Base-by-base conservation (phyloP, 2,329 filamentous ascomycete species). In the Cladophialophora yegresii region DNA sequence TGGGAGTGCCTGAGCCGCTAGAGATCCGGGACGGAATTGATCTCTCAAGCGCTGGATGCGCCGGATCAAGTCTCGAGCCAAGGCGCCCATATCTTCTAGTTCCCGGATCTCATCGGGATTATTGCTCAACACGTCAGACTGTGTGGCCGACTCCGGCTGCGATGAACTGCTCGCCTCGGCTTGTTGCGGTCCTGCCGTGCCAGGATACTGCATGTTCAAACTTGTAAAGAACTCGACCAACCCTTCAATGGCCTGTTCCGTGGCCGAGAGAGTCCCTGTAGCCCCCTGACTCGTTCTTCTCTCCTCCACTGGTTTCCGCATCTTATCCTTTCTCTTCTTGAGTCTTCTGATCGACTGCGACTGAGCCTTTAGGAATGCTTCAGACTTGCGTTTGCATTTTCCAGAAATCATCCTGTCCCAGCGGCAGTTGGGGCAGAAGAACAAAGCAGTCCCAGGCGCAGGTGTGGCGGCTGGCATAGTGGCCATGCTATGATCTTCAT, bases 391-490 rank as follows among this genome's bases (percentile, higher is more conserved):
- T 61, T 68, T 69, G 58, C 71, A 72, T 61, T 70, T 71, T 3
- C 70, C 69, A 8, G 63, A 64, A 10, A 62, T 33, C 64, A 71
- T 70, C 58, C 71, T 59, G n/a, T 65, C 62, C 66, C 69, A 68
- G 4, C 70, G 65, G 63, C 71, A 72, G 53, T 72, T 72, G 6
- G 63, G 69, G 47, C 71, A 72, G 59, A 68, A 72, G 50, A 71
- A 73, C 23, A 56, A 47, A 12, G 66, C 53, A 30, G 58, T 53
- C 10, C 65, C 65, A 32, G 61, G 50, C 12, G 59, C 54, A 6
- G 53, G 54, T 22, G 54, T 63, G 22, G 16, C 54, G n/a, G 30
- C 30, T 28, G 62, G 56, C 6, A 63, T n/a, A 43, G 49, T 40
- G 23, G 28, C 22, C 47, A 54, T 20, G 33, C 9, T 20, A 40